Percentiles rank a stretch among this genome's conserved stretches.
Conservation (phyloP, 2,329 filamentous ascomycete genomes). For the Aspergillus pseudoviridinutans region DNA sequence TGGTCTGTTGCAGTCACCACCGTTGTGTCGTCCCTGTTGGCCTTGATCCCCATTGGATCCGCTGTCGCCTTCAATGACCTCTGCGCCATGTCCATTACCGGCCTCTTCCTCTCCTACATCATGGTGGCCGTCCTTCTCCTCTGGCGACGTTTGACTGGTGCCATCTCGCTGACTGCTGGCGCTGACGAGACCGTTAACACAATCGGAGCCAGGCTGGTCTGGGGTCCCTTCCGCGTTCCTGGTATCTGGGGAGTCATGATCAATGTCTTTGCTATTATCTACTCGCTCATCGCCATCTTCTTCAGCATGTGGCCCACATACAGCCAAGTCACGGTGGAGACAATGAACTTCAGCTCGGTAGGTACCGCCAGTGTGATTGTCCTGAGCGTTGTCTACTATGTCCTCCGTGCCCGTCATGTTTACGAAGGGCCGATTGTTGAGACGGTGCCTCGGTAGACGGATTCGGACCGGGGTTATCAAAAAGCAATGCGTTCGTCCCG, state of each 20-base stretch:
- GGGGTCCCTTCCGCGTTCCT: constrained; percentile 29
- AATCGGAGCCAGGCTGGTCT: constrained; percentile 14
- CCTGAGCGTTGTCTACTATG: constrained; percentile 41
- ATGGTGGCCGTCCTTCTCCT: constrained; percentile 44
- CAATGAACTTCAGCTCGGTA: constrained; percentile 47
- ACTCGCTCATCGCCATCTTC: constrained; percentile 42
- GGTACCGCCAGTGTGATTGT: constrained; percentile 41
- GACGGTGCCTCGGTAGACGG: neutral
- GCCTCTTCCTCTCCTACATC: constrained; percentile 48
- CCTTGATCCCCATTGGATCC: constrained; percentile 51
- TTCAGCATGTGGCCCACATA: constrained; percentile 46
- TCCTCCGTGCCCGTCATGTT: constrained; percentile 28
- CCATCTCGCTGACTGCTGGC: constrained; percentile 19
- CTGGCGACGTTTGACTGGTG: constrained; percentile 35
- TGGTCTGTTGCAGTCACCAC: constrained; percentile 25
- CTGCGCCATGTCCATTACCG: constrained; percentile 44
- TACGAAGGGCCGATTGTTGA: constrained; percentile 32
- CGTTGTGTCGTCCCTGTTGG: constrained; percentile 33
- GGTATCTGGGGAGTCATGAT: constrained; percentile 40
- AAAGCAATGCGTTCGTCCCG: neutral
- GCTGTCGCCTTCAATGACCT: constrained; percentile 49
- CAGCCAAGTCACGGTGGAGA: constrained; percentile 31
- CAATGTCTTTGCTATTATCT: constrained; percentile 43
- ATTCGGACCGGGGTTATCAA: neutral
- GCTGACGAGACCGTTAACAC: constrained; percentile 29